phyloP scores from a whole-genome alignment of 2,329 filamentous ascomycete genomes.

The Cladosporium velox region DNA sequence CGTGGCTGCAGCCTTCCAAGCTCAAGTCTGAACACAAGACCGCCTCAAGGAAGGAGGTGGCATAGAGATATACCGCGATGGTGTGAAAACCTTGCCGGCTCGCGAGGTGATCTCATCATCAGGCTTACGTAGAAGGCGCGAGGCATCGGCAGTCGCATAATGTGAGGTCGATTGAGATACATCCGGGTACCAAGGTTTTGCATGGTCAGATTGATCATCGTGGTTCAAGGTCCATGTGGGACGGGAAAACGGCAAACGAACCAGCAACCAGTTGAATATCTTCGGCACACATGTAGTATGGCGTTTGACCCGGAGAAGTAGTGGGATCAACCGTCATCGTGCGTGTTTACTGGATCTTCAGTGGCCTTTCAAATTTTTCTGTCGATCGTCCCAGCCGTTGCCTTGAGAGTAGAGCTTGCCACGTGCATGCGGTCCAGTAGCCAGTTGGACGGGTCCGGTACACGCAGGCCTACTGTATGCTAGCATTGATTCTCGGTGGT shows the following conservation, averaged over 20 bases:
- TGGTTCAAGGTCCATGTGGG: background rate
- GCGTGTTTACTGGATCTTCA: background rate
- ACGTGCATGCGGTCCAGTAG: background rate
- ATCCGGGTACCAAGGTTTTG: background rate
- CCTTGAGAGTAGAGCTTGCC: background rate
- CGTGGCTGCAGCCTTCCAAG: background rate
- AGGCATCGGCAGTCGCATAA: background rate
- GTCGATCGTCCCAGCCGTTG: background rate
- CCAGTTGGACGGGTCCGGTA: background rate
- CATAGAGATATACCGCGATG: background rate
- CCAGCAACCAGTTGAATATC: background rate
- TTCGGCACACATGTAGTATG: background rate
- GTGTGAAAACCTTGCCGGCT: background rate
- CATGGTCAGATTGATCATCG: background rate
- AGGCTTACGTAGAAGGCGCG: background rate
- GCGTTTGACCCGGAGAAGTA: background rate
- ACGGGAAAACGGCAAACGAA: background rate
- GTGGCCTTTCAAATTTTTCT: background rate
- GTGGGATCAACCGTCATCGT: background rate
- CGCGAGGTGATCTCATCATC: background rate
- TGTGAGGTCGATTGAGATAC: background rate
- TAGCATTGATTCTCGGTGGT: background rate
- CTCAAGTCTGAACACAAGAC: background rate
- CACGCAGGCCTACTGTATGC: background rate
- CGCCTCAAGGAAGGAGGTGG: background rate